Conservation (phyloP, 306 rosid genomes). For the Prunus mume region DNA sequence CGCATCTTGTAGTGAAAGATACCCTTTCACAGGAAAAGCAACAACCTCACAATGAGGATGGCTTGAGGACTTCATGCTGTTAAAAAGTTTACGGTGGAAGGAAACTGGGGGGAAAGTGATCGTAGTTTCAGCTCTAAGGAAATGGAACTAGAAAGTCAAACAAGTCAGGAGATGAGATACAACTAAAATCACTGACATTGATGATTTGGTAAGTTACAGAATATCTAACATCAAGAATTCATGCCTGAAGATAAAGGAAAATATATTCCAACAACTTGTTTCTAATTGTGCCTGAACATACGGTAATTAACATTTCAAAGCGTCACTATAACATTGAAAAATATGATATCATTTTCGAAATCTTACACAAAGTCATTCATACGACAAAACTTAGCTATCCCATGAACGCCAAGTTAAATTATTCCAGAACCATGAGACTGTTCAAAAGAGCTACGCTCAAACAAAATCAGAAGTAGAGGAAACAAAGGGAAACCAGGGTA, state of each 20-base stretch:
- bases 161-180: not conserved
- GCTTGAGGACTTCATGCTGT: not conserved
- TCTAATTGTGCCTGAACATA: not conserved
- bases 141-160: not conserved
- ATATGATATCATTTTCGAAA: not conserved
- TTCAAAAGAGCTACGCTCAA: not conserved
- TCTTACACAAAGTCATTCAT: not conserved
- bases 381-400: not conserved
- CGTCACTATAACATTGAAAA: not conserved
- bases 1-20: no score
- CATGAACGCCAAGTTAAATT: slow-evolving; percentile 9
- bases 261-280: not conserved
- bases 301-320: not conserved
- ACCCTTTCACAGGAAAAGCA: not conserved
- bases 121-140: not conserved
- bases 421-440: slow-evolving; percentile 6
- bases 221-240: not conserved
- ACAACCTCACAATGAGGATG: not conserved
- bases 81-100: not conserved
- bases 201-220: not conserved
- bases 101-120: not conserved
- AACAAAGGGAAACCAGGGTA: slow-evolving; percentile 14
- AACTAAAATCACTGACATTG: not conserved
- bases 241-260: not conserved
- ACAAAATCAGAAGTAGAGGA: slow-evolving; percentile 17